Conservation (phyloP, 805 yeast species). For the Barnettozyma populi region DNA sequence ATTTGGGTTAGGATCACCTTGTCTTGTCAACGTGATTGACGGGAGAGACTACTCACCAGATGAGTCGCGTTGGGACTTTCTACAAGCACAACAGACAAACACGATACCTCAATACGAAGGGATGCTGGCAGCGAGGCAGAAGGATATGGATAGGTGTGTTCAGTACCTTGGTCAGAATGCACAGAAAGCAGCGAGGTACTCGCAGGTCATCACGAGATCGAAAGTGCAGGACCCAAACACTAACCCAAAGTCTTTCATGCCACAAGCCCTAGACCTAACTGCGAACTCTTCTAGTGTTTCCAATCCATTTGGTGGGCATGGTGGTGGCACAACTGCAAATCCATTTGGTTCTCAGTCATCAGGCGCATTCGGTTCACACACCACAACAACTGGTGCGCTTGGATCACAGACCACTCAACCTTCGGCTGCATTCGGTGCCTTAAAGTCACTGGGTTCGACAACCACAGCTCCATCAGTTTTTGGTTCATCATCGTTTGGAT, state of each 20-base stretch:
- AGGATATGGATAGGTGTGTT: conserved; percentile 43
- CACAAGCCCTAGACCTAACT: conserved; percentile 29
- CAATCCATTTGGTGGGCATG: background rate
- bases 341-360: background rate
- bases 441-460: background rate
- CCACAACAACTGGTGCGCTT: background rate
- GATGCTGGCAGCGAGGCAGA: conserved; percentile 35
- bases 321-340: background rate
- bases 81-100: conserved; percentile 36
- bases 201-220: conserved; percentile 40
- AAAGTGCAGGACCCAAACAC: conserved; percentile 24
- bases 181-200: conserved; percentile 49
- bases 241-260: conserved; percentile 29
- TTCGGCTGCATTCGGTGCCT: background rate
- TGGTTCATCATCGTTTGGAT: background rate
- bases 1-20: conserved; percentile 44
- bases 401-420: background rate
- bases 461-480: background rate
- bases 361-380: conserved; percentile 3
- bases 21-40: conserved; percentile 41
- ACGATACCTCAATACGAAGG: conserved; percentile 34
- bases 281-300: conserved; percentile 13
- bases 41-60: conserved; percentile 52
- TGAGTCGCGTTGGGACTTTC: conserved; percentile 43
- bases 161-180: conserved; percentile 34